Base-by-base conservation (phyloP, 768 basidiomycete genomes). In the Pholiota microspora region DNA sequence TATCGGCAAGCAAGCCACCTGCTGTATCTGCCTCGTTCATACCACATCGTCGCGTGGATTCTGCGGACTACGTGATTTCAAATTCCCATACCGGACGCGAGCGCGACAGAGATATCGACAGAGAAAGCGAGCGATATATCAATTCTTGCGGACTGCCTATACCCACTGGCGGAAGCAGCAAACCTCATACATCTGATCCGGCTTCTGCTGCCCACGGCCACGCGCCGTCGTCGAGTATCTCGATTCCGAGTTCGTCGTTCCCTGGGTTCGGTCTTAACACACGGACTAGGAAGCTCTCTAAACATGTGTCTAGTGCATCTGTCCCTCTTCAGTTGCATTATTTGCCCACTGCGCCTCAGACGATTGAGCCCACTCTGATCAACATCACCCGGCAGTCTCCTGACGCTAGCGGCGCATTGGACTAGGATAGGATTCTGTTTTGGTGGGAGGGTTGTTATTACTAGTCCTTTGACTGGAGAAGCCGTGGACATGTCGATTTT, bases 1-100 rank as follows among this genome's bases (percentile, higher is more conserved):
- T 60, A 13, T 61, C 63, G 25, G 49, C 47, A 24, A 58, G 55
- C 45, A 57, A 50, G 36, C 56, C 63, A 3, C 45, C 57, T 10
- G 58, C 54, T 2, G 25, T 56, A 7, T 53, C 57, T 15, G 48
- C 56, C 3, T 49, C 60, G 1, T 53, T 63, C 31, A 50, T 60
- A 8, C 54, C 10, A 3, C 51, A 47, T 34, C 24, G 24, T 7
- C 47, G 51, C 25, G 38, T 16, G 6, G 21, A 18, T 23, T 42
- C 40, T 7, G 21, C 40, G 4, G 40, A 42, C 8, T 23, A 23
- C 21, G 10, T 10, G 2, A 4, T 12, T 1, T 16, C 40, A 8
- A 24, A 15, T 9, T 4, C 6, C 8, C 21, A 6, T n/a, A 31
- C 27, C 16, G 7, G 10, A 21, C 32, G 32, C 45, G 36, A 24